These are phyloP conservation scores for Hevea brasiliensis DNA, from an alignment of 345 rosid species.

Conservation along the genomic window DNA sequence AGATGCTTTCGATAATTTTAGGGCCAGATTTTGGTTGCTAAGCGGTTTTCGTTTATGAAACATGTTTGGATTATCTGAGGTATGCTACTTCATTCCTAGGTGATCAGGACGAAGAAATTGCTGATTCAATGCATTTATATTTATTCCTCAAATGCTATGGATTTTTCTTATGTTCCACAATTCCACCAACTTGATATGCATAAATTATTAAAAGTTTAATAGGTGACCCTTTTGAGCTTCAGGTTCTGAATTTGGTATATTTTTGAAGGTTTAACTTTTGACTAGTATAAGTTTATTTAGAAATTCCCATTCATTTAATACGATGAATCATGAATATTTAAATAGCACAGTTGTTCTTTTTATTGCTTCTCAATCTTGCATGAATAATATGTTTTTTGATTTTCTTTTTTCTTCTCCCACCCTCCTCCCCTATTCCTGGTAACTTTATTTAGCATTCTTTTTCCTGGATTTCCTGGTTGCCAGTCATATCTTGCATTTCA, in stretches of 20 bases:
- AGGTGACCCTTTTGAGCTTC: slow-evolving; percentile 1
- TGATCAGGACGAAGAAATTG: neutral
- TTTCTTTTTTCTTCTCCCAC: neutral
- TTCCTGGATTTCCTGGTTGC: neutral
- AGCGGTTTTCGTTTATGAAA: neutral
- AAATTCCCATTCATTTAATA: neutral
- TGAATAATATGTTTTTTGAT: neutral
- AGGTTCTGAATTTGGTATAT: slow-evolving; percentile 2
- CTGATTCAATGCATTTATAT: neutral
- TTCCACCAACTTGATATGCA: neutral
- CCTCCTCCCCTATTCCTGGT: neutral
- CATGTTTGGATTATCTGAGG: neutral
- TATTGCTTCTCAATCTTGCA: neutral
- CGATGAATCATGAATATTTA: neutral
- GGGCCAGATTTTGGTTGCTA: neutral
- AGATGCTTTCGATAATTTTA: neutral
- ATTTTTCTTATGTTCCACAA: neutral
- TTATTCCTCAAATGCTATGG: neutral
- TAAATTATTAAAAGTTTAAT: neutral
- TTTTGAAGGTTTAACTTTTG: neutral
- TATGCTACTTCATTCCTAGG: neutral
- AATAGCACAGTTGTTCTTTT: neutral
- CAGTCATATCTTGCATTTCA: neutral
- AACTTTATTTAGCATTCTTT: neutral
- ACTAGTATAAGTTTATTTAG: neutral